A percentile compares a stretch with the other conserved stretches of the same genome.
Conservation (phyloP, 1,139 yeast species). For the Diutina siamensis region DNA sequence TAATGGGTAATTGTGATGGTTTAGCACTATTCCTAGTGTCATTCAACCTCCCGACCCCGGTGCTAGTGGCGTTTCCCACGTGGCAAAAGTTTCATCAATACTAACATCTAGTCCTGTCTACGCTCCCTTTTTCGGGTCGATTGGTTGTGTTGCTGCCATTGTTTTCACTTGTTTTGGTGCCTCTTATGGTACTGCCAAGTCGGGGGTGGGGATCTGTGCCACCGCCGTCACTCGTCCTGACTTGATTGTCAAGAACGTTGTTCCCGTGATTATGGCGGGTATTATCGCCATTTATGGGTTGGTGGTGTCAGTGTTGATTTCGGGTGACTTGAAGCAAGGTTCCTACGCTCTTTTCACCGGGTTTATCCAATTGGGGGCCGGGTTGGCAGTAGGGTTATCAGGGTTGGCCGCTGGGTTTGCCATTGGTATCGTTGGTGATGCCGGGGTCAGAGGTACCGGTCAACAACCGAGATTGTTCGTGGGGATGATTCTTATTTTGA, state of each 20-base stretch:
- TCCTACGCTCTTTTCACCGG: constrained; percentile 89
- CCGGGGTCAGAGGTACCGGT: constrained; percentile 94
- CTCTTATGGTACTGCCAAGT: constrained; percentile 98
- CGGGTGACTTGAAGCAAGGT: constrained; percentile 78
- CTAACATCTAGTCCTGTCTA: constrained; percentile 48
- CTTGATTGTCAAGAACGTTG: constrained; percentile 75
- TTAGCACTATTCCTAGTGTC: background rate
- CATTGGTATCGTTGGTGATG: constrained; percentile 98
- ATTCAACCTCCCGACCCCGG: too few species aligned
- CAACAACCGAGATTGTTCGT: constrained; percentile 96
- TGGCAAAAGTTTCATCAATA: background rate
- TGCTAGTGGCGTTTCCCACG: background rate
- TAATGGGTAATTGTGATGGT: background rate
- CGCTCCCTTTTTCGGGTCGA: constrained; percentile 93
- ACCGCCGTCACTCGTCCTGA: constrained; percentile 97
- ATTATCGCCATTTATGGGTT: constrained; percentile 97
- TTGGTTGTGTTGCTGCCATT: constrained; percentile 98
- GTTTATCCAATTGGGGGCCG: constrained; percentile 97
- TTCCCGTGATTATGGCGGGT: constrained; percentile 99
- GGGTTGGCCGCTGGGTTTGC: constrained; percentile 98
- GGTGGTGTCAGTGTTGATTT: constrained; percentile 91
- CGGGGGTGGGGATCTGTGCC: constrained; percentile 99
- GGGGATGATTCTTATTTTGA: constrained; percentile 92
- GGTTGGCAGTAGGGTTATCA: constrained; percentile 92
- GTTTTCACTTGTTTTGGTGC: constrained; percentile 99